Evolutionary conservation across 768 basidiomycete genomes (phyloP).

Genomic region (Mycena albidolilacea): DNA sequence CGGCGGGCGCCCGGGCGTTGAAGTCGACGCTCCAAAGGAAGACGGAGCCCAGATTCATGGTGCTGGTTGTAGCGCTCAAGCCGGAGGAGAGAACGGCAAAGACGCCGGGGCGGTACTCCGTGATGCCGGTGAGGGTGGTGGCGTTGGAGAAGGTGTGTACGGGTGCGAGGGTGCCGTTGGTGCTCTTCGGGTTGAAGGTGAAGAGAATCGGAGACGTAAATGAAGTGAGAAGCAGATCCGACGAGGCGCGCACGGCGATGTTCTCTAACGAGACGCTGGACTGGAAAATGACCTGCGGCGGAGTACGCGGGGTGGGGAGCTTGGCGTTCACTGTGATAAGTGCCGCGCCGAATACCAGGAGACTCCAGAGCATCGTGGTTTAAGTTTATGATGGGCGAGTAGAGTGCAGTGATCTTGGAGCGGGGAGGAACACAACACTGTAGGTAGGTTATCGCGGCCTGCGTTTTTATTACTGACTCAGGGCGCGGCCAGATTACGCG

Average conservation of each 20-base stretch:
- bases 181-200: neutral
- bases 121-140: slow-evolving; percentile 23
- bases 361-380: too few relatives aligned
- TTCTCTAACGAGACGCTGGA: too few relatives aligned
- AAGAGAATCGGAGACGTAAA: slow-evolving; percentile 11
- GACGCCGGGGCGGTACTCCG: slow-evolving; percentile 11
- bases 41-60: slow-evolving; percentile 4
- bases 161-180: slow-evolving; percentile 13
- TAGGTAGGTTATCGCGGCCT: too few relatives aligned
- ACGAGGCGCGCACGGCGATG: neutral
- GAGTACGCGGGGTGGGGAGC: too few relatives aligned
- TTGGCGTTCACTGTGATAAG: too few relatives aligned
- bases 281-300: too few relatives aligned
- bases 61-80: neutral
- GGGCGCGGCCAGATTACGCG: too few relatives aligned
- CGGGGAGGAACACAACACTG: too few relatives aligned
- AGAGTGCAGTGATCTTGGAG: too few relatives aligned
- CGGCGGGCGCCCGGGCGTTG: neutral
- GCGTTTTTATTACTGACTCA: too few relatives aligned
- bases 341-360: too few relatives aligned
- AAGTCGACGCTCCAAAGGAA: slow-evolving; percentile 28
- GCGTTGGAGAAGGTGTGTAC: slow-evolving; percentile 15
- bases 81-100: slow-evolving; percentile 7
- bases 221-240: slow-evolving; percentile 18
- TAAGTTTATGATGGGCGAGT: too few relatives aligned